These are phyloP conservation scores for Leishmania gerbilli DNA, from an alignment of 208 protist species.

Conservation along the genomic window DNA sequence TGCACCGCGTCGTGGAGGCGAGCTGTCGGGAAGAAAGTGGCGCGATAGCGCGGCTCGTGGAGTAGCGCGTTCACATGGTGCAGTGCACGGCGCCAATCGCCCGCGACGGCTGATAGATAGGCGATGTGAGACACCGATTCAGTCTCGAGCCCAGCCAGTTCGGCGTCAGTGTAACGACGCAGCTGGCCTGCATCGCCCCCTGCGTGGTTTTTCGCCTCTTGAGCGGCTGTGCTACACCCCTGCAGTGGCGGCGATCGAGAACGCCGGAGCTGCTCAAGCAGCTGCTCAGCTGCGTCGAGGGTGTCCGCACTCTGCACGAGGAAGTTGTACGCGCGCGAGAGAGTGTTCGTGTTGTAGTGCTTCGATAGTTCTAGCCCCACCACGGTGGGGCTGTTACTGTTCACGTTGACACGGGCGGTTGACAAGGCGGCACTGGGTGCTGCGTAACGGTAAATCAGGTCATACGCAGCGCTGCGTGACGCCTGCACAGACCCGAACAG, in stretches of 20 bases:
- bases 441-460: conserved; percentile 1
- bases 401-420: neutral
- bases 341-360: conserved; percentile 48
- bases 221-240: neutral
- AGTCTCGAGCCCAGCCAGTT: conserved; percentile 44
- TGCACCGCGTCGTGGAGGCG: conserved; percentile 81
- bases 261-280: conserved; percentile 15
- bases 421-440: neutral
- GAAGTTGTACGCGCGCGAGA: conserved; percentile 49
- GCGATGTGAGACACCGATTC: conserved; percentile 62
- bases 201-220: neutral
- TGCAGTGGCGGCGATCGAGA: neutral
- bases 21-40: conserved; percentile 70
- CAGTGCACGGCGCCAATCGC: conserved; percentile 61
- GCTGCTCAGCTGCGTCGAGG: conserved; percentile 29
- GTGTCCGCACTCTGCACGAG: conserved; percentile 43
- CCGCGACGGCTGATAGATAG: conserved; percentile 50
- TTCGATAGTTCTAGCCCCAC: conserved; percentile 32
- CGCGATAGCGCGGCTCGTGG: conserved; percentile 32
- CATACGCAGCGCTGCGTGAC: conserved; percentile 6
- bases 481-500: conserved; percentile 22
- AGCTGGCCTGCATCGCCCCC: neutral
- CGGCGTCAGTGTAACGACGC: neutral
- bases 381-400: neutral
- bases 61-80: conserved; percentile 51